These are phyloP conservation scores for Lachnellula suecica DNA, from an alignment of 2,329 filamentous ascomycete species.

Conservation along the genomic window DNA sequence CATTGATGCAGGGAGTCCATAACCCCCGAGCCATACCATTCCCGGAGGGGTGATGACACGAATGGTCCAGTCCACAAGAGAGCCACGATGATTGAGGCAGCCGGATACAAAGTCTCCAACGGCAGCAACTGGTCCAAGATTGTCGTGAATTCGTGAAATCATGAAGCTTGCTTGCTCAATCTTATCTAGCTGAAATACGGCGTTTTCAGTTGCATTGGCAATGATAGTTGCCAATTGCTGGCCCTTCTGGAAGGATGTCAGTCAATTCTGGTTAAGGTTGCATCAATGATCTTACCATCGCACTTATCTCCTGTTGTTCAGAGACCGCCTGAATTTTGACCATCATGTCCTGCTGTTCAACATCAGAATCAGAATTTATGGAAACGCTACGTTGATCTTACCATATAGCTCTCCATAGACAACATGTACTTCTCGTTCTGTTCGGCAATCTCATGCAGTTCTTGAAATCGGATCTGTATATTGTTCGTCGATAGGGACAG, in stretches of 20 bases:
- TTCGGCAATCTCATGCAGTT: slow-evolving; percentile 22
- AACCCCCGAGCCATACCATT: slow-evolving; percentile 24
- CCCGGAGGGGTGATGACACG: slow-evolving; percentile 14
- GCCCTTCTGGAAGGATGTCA: slow-evolving; percentile 20
- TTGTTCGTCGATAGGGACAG: slow-evolving; percentile 20
- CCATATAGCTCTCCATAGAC: slow-evolving; percentile 19
- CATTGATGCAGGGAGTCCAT: slow-evolving; percentile 24
- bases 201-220: slow-evolving; percentile 25
- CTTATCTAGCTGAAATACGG: slow-evolving; percentile 22
- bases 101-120: slow-evolving; percentile 12
- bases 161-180: slow-evolving; percentile 24
- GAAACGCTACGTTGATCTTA: slow-evolving; percentile 6
- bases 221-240: slow-evolving; percentile 18
- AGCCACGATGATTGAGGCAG: slow-evolving; percentile 12
- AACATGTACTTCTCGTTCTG: slow-evolving; percentile 19
- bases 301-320: slow-evolving; percentile 24
- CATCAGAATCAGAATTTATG: slow-evolving; percentile 1
- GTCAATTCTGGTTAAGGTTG: background rate
- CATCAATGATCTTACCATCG: slow-evolving; percentile 20
- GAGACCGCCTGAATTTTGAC: slow-evolving; percentile 19
- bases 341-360: slow-evolving; percentile 16
- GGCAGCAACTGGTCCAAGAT: slow-evolving; percentile 23
- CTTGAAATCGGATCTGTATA: slow-evolving; percentile 18
- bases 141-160: slow-evolving; percentile 23
- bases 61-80: slow-evolving; percentile 21